Evolutionary conservation across 2,329 filamentous ascomycete species (phyloP), one percentile per base, ranked within the genome.

Genomic region (Curvularia sp.): DNA sequence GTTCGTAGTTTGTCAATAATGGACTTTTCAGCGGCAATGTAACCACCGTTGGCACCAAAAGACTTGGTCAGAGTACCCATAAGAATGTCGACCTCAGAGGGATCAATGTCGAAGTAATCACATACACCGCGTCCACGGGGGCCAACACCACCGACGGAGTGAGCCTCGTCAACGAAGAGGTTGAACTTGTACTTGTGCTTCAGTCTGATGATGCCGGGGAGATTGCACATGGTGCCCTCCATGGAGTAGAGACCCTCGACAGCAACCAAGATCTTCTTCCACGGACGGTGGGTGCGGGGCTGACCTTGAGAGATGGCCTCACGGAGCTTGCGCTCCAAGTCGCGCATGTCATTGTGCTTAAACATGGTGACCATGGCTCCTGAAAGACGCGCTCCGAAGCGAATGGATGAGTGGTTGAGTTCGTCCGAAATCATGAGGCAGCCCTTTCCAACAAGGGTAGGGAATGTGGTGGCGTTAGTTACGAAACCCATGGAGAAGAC

Each of bases 1-100:
- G 86, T 87, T 66, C 91, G 87, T 57, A 99, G 88, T 80, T 97
- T 96, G 78, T 97, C 92, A 70, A 99, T 94, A 74, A 97, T 91
- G 68, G 86, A 82, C 80, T 96, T 95, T 61, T 96, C 91, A 18
- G 88, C 93, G 10, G 93, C 92, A 66, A 99, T 86, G 76, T 99
- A 99, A 63, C 95, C 95, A 74, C 95, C 95, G 72, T 99, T 99
- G 66, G 95, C 95, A 70, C 95, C 95, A 70, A 99, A 99, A 1
- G 95, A 98, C 79, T 99, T 99, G 64, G 95, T 99, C 61, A 99
- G 83, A 2, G 95, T 99, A 66, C 95, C 95, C 95, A 99, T 99
- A 51, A 99, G 86, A 71, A 99, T 91, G 76, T 99, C 95, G 38
- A 98, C 88, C 67, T 97, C 89, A 15, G 86, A 80, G 15, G 95